Percentiles rank a stretch among this genome's conserved stretches.
These are phyloP conservation scores for Trypanosoma congolense DNA, from an alignment of 208 protist genomes.

Conservation along the genomic window DNA sequence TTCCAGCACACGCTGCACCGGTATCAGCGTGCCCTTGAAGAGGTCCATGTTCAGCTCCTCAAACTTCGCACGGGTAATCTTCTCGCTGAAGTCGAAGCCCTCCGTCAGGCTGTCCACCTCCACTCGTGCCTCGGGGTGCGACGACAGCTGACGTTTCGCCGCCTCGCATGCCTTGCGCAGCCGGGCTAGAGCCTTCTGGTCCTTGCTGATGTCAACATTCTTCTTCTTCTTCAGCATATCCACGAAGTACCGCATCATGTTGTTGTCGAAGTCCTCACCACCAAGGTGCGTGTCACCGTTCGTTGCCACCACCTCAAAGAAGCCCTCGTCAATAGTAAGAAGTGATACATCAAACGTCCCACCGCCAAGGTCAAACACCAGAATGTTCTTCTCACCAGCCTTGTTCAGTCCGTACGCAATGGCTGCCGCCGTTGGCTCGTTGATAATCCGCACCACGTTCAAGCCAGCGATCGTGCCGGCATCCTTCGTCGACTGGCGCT, in stretches of 20 bases:
- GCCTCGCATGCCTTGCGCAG: constrained; percentile 62
- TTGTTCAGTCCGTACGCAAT: constrained; percentile 11
- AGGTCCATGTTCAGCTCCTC: constrained; percentile 96
- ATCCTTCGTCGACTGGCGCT: constrained; percentile 8
- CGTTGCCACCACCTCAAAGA: constrained; percentile 8
- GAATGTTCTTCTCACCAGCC: constrained; percentile 10
- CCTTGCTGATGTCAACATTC: constrained; percentile 65
- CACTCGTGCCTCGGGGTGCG: constrained; percentile 77
- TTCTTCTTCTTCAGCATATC: constrained; percentile 68
- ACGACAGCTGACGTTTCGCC: constrained; percentile 80
- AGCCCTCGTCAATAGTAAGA: constrained; percentile 6
- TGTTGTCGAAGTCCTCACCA: constrained; percentile 7
- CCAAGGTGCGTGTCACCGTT: constrained; percentile 9
- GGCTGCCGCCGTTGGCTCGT: constrained; percentile 3
- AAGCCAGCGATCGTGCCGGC: constrained; percentile 1
- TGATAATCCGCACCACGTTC: constrained; percentile 9
- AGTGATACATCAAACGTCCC: constrained; percentile 6
- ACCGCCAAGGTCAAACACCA: constrained; percentile 8
- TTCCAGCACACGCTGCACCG: constrained; percentile 93
- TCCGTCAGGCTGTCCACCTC: constrained; percentile 95
- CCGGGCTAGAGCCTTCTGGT: constrained; percentile 62
- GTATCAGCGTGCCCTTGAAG: constrained; percentile 94
- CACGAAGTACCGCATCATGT: constrained; percentile 7
- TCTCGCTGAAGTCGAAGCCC: constrained; percentile 94
- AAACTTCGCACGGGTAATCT: constrained; percentile 95